Conservation (phyloP, 345 rosid species). For the Streptanthus diversifolius region DNA sequence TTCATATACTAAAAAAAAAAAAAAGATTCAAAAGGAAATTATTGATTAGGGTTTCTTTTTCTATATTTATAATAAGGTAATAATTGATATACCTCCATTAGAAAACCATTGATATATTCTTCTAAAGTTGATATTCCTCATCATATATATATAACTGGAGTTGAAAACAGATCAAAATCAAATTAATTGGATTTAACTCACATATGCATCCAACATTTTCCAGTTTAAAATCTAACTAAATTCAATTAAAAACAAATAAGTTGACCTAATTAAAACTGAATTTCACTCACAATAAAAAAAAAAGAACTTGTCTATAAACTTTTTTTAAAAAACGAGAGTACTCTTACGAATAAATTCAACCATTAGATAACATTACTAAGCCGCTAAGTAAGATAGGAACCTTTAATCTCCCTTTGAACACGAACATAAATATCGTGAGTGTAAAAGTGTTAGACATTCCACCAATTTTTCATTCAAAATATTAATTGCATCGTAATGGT, state of each 20-base stretch:
- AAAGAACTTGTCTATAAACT: background rate
- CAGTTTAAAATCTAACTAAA: background rate
- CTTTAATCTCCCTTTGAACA: background rate
- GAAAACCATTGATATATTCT: background rate
- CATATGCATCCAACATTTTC: background rate
- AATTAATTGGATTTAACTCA: background rate
- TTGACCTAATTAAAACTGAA: background rate
- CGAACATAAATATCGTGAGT: background rate
- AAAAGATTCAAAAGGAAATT: background rate
- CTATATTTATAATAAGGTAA: background rate
- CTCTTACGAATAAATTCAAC: background rate
- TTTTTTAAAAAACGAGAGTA: background rate
- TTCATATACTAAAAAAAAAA: background rate
- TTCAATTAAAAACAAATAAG: background rate
- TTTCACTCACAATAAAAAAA: background rate
- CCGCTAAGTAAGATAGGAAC: background rate
- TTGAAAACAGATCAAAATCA: background rate
- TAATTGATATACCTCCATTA: background rate
- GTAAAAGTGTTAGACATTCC: slow-evolving; percentile 2
- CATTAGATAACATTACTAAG: background rate
- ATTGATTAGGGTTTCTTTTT: background rate
- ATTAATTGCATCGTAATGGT: slow-evolving; percentile 6
- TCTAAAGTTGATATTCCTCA: background rate
- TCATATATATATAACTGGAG: background rate
- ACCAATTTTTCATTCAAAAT: background rate